Percentiles rank a stretch among this genome's conserved stretches.
phyloP scores from a whole-genome alignment of 2,329 filamentous ascomycete genomes.

The Ophiosphaerella narmari region DNA sequence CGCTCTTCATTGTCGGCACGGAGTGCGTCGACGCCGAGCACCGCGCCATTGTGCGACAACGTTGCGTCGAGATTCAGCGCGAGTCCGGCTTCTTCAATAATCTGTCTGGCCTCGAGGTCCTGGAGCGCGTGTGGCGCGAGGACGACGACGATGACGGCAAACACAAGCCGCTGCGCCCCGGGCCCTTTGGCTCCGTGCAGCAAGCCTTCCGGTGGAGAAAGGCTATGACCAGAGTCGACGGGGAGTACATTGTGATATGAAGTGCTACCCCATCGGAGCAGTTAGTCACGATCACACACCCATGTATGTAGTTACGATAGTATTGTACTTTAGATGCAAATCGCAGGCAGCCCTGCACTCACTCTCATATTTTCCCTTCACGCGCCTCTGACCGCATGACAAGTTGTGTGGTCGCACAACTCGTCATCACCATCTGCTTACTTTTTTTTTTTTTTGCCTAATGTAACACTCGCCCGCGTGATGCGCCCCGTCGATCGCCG shows the following conservation, averaged over 20 bases:
- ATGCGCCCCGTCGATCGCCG: too few species aligned
- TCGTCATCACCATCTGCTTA: too few species aligned
- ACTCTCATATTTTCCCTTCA: too few species aligned
- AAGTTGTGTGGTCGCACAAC: too few species aligned
- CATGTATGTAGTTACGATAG: too few species aligned
- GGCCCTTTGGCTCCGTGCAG: constrained; percentile 30
- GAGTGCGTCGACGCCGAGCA: constrained; percentile 85
- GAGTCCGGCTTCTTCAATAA: constrained; percentile 95
- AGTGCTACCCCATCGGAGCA: neutral
- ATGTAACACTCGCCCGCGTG: too few species aligned
- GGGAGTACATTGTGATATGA: constrained; percentile 59
- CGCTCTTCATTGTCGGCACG: constrained; percentile 85
- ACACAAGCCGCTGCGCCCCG: constrained; percentile 19
- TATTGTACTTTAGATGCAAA: too few species aligned
- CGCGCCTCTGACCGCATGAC: too few species aligned
- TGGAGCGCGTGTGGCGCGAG: constrained; percentile 81
- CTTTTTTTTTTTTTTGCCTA: too few species aligned
- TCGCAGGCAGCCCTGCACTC: too few species aligned
- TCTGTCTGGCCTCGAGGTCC: constrained; percentile 78
- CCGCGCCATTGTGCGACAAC: constrained; percentile 75
- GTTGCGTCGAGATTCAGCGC: constrained; percentile 83
- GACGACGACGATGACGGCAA: constrained; percentile 46
- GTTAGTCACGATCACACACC: neutral
- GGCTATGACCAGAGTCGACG: constrained; percentile 56
- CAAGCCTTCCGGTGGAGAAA: constrained; percentile 55